Evolutionary conservation across 2,329 filamentous ascomycete genomes (phyloP), one percentile per base, ranked within the genome.

Genomic region (Beauveria sp.): DNA sequence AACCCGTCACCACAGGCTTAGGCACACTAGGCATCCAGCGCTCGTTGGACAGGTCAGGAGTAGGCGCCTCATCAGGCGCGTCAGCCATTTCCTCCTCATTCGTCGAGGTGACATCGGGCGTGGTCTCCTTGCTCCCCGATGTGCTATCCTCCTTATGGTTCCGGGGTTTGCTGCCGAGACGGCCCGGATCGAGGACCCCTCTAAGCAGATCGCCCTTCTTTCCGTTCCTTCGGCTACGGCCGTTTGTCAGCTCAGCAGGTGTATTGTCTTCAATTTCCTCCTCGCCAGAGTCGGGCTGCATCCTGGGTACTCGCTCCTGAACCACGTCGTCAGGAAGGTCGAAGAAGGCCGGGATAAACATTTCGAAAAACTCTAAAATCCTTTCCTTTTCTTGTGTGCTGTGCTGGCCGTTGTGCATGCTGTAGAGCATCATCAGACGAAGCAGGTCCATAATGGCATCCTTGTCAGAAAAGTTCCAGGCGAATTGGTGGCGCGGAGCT

Each of bases 91-190:
- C 91, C 64, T 93, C 90, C 67, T 94, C 90, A 59, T 84, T 88
- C 30, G 84, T 84, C 1, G 89, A 92, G n/a, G 80, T 84, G 24
- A 87, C 84, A 68, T 96, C 92, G 0, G 94, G 93, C 0, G 92
- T 96, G 0, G 89, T 92, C 67, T 94, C 92, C 69, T 96, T 91
- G 76, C 91, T 96, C 16, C 84, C 87, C 26, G 89, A 87, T 2
- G 84, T 84, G 67, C 89, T 93, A 64, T 88, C 90, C 64, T 94
- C 90, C 69, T 94, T 92, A 58, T 91, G 87, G 52, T 81, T 83
- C 46, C 88, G 84, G 26, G 84, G 80, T 65, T 84, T 83, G 72
- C 87, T 89, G 62, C 89, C 87, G 67, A 87, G 88, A 63, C 89
- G 86, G 44, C 82, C 80, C 22, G 83, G 90, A 69, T 96, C 92